Evolutionary conservation across 2,329 filamentous ascomycete genomes (phyloP).

Genomic region (Ceratocystis destructans): DNA sequence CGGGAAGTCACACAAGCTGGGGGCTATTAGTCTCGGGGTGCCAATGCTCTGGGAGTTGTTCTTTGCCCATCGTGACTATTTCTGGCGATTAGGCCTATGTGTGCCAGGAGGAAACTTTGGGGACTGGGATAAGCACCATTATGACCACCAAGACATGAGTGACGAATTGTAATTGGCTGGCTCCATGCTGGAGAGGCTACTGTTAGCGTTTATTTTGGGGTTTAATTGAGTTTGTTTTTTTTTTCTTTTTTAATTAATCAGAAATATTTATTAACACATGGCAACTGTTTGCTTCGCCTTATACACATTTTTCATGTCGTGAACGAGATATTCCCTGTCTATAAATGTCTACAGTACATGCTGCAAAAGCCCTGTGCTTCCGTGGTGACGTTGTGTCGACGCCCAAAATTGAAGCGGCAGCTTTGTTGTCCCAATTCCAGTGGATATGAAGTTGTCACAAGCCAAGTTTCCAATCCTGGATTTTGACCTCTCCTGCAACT

Average conservation of each 20-base stretch:
- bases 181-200: background rate
- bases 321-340: background rate
- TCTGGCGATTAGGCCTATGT: conserved; percentile 84
- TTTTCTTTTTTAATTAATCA: too few species aligned
- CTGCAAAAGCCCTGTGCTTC: background rate
- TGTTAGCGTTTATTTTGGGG: background rate
- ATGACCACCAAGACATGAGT: conserved; percentile 29
- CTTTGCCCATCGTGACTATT: conserved; percentile 91
- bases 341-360: background rate
- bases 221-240: background rate
- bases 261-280: background rate
- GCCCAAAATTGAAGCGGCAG: background rate
- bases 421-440: background rate
- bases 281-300: background rate
- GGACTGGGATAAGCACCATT: conserved; percentile 47
- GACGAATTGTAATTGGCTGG: conserved; percentile 29
- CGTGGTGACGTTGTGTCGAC: background rate
- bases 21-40: conserved; percentile 14
- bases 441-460: background rate
- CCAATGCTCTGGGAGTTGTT: conserved; percentile 77
- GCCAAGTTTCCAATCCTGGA: background rate
- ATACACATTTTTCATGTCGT: background rate
- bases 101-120: conserved; percentile 63
- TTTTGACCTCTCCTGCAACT: background rate
- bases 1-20: conserved; percentile 16